A percentile compares a stretch with the other conserved stretches of the same genome.
Evolutionary conservation across 495 filamentous ascomycete genomes (phyloP).

Genomic region (Daldinia decipiens): DNA sequence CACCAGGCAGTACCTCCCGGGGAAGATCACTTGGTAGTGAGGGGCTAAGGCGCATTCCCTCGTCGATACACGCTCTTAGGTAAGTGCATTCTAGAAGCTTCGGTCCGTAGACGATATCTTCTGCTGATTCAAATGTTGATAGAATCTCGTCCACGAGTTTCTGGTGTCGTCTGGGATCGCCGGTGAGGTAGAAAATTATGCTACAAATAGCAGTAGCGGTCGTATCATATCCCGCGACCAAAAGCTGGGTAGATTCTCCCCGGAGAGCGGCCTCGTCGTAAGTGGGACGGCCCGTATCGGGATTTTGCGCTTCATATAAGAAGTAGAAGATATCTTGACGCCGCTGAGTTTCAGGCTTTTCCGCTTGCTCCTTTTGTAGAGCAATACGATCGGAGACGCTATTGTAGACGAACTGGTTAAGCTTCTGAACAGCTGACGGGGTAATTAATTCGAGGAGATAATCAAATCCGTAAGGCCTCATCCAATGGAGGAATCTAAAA

Average conservation of each 20-base stretch:
- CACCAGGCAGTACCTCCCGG: slow-evolving; percentile 65
- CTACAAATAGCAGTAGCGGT: slow-evolving; percentile 62
- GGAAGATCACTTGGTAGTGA: slow-evolving; percentile 64
- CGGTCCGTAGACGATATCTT: slow-evolving; percentile 58
- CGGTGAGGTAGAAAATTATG: slow-evolving; percentile 63
- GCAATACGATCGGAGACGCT: slow-evolving; percentile 28
- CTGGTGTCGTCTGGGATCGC: slow-evolving; percentile 48
- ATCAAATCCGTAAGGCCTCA: slow-evolving; percentile 37
- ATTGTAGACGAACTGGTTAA: slow-evolving; percentile 28
- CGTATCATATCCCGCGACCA: slow-evolving; percentile 45
- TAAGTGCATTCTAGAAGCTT: slow-evolving; percentile 55
- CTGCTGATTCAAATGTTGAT: slow-evolving; percentile 52
- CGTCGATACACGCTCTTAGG: slow-evolving; percentile 71
- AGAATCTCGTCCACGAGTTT: slow-evolving; percentile 61
- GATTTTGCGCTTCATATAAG: slow-evolving; percentile 47
- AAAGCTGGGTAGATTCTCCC: slow-evolving; percentile 41
- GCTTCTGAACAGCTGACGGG: slow-evolving; percentile 1
- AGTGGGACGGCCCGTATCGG: slow-evolving; percentile 37
- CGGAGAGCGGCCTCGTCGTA: slow-evolving; percentile 35
- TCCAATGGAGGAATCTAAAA: slow-evolving; percentile 18
- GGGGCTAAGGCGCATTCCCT: slow-evolving; percentile 69
- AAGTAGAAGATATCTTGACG: slow-evolving; percentile 52
- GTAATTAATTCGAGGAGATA: slow-evolving; percentile 10
- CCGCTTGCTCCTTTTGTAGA: slow-evolving; percentile 23
- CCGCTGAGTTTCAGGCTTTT: slow-evolving; percentile 13